Evolutionary conservation across 768 basidiomycete genomes (phyloP), one percentile per base, ranked within the genome.

Genomic region (Rhizopogon salebrosus): DNA sequence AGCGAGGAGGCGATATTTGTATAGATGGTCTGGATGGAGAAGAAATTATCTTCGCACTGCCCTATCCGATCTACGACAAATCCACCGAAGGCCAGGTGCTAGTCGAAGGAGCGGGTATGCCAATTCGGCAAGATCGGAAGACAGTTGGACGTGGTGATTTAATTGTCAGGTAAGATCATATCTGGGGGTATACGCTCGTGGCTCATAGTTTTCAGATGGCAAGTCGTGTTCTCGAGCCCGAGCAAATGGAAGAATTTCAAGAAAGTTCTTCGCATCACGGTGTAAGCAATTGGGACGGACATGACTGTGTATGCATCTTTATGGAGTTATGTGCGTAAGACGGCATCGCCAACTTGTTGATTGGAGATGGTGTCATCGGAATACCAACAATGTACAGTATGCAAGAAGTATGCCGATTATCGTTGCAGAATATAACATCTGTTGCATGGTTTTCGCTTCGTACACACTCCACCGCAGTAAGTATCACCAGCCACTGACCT

Each of bases 71-170:
- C 57, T 64, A 70, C 48, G 77, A 79, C 57, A 74, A 74, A 59
- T 69, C 67, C 4, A 68, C 79, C 50, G 76, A 73, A 48, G 83
- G 82, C 14, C 73, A 76, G 54, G 64, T 75, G 39, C 69, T 75
- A 37, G 69, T 84, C 50, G 72, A 72, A 60, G 83, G 80, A 38
- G 82, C 79, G 49, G 86, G 86, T n/a, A 88, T 88, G 86, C 84
- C 84, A 37, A 71, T 83, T 41, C 69, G 79, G 52, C 72, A 78
- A n/a, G 69, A 75, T 27, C 76, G 80, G 9, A 69, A 72, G 59
- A 69, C 79, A 9, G 64, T 79, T 49, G 82, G 82, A 34, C 75
- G 79, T 59, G 84, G 85, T 16, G 82, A 84, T 60, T 69, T 88
- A 60, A 70, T 86, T 54, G 72, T 88, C 52, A 79, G 77, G 85